Evolutionary conservation across 805 yeast genomes (phyloP), one percentile per base, ranked within the genome.

Genomic region (Yarrowia divulgata): DNA sequence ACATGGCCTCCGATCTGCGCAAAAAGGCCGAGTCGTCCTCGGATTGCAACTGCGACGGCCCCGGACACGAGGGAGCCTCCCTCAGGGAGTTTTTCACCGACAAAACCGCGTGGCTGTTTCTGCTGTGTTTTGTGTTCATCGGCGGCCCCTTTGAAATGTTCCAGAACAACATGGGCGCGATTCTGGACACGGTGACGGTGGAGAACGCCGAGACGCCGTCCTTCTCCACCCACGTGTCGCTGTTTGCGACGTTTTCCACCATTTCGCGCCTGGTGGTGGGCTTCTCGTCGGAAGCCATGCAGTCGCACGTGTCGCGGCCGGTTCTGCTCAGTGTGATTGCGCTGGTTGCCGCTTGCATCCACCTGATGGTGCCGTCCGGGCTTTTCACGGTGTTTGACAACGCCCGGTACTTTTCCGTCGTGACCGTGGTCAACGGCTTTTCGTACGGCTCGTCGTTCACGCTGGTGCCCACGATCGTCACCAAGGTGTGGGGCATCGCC

Each of bases 91-190:
- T 67, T 37, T 52, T 54, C 23, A 57, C 42, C 29, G 71, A 69
- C 57, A 45, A 50, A n/a, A 42, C 71, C 12, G 85, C 91, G 57
- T 88, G 91, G 82, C 70, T 89, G 1, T 78, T 91, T n/a, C 81
- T 90, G 34, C 70, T 84, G 2, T 84, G 92, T 12, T 82, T 93
- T 67, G 81, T 93, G 35, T 78, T 91, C 57, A 83, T 88, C 42
- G 79, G 91, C 35, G 98, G 98, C 0, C 94, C 97, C 0, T 80
- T 91, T 69, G 98, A 93, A 74, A 87, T 91, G 83, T 92, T 86
- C 77, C 86, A 91, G 71, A 90, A 92, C 69, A 91, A 93, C 75
- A 84, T 93, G 83, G 95, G 94, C 0, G 88, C 93, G 8, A 80
- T 93, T 13, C 79, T 89, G n/a, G 78, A 79, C 49, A 77, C 85